A percentile compares a stretch with the other conserved stretches of the same genome.
phyloP scores from a whole-genome alignment of 1,139 yeast species.

The Kodamaea sp. region DNA sequence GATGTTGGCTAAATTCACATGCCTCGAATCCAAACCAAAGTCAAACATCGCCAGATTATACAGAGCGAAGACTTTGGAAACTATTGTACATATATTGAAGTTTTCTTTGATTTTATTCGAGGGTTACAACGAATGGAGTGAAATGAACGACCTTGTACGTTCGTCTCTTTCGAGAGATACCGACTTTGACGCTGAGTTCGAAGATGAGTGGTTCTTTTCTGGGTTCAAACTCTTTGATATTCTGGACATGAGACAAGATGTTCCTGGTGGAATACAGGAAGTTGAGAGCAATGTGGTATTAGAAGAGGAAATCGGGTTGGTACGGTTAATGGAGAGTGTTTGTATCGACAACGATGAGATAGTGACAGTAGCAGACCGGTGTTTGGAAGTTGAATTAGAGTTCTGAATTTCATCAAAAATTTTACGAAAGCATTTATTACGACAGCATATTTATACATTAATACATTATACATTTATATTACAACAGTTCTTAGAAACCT shows the following conservation, averaged over 20 bases:
- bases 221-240: slow-evolving; percentile 13
- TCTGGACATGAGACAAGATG: slow-evolving; percentile 9
- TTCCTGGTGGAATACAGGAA: too few species aligned
- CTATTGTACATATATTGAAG: slow-evolving; percentile 10
- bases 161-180: slow-evolving; percentile 4
- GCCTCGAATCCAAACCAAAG: not conserved
- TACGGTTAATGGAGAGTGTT: too few species aligned
- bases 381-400: too few species aligned
- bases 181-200: not conserved
- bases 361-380: too few species aligned
- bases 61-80: slow-evolving; percentile 7
- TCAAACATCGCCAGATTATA: slow-evolving; percentile 7
- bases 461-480: slow-evolving; percentile 1
- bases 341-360: too few species aligned
- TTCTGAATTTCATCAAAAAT: slow-evolving; percentile 1
- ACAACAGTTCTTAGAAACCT: too few species aligned
- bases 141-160: slow-evolving; percentile 12
- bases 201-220: slow-evolving; percentile 8
- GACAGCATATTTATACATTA: too few species aligned
- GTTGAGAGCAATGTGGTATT: not conserved
- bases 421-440: too few species aligned
- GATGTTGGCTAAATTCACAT: slow-evolving; percentile 18
- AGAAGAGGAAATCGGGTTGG: slow-evolving; percentile 1
- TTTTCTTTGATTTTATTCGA: slow-evolving; percentile 22
- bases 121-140: slow-evolving; percentile 35